Base-by-base conservation (phyloP, 192 early-diverging fungal genomes). In the Coemansia sp. region DNA sequence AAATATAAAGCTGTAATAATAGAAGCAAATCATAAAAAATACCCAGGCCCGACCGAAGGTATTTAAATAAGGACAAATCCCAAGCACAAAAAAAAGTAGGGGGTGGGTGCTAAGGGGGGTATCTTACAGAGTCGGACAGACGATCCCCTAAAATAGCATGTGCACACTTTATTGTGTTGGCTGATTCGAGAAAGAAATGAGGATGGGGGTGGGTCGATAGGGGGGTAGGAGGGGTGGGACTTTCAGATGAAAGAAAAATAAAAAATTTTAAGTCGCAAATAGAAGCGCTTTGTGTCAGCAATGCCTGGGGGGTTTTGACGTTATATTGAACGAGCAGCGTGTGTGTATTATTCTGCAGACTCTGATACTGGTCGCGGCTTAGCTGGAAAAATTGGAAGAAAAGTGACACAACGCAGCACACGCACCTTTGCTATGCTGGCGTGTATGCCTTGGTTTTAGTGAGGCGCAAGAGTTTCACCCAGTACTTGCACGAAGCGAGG, bases 81-180 rank as follows among this genome's bases (percentile, higher is more conserved):
- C 27, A 30, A 19, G 33, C 25, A 52, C 25, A 22, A 37, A 52
- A 18, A 41, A 22, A 39, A 38, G 9, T 9, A 23, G 22, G 27
- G 21, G 24, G 25, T n/a, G 50, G 49, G 33, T 33, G 50, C 25
- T 11, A 9, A 14, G 27, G 25, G 48, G 17, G 41, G 59, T 17
- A 47, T 24, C 21, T 12, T 27, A 27, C 25, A 41, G 59, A 37
- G 41, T 23, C 47, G 25, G 42, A 47, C 53, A 62, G 53, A 51
- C 61, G 51, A 62, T 62, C 61, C 27, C 61, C 61, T 55, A 62
- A 62, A 62, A 62, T 62, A 62, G 61, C 61, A 62, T 53, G 53
- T 54, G 53, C 27, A 30, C 27, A 30, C 39, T 54, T 27, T 54
- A n/a, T 47, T 47, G 11, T 43, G 42, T 14, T 48, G 17, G 33